Conservation (phyloP, 768 basidiomycete species). For the Rhodocollybia butyracea region DNA sequence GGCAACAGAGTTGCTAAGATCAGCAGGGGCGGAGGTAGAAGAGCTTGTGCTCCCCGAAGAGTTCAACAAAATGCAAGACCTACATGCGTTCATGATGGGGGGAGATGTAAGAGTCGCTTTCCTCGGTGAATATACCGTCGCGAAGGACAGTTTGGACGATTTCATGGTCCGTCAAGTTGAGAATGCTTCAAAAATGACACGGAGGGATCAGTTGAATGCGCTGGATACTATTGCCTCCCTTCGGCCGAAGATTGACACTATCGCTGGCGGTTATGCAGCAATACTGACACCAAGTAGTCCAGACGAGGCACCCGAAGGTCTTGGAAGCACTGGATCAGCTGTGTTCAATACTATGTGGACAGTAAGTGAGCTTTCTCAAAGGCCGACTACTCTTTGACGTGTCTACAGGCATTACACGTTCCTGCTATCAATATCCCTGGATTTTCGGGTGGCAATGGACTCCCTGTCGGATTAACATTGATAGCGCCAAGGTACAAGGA, state of each 20-base stretch:
- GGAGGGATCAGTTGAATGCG: slow-evolving; percentile 10
- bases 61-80: slow-evolving; percentile 8
- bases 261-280: slow-evolving; percentile 11
- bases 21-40: slow-evolving; percentile 11
- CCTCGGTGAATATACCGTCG: slow-evolving; percentile 10
- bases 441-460: too few relatives aligned
- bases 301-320: slow-evolving; percentile 13
- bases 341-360: too few relatives aligned
- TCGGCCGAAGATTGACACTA: slow-evolving; percentile 13
- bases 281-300: slow-evolving; percentile 12
- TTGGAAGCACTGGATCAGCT: slow-evolving; percentile 13
- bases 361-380: too few relatives aligned
- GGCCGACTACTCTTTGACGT: too few relatives aligned
- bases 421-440: too few relatives aligned
- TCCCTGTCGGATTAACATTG: too few relatives aligned
- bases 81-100: slow-evolving; percentile 3
- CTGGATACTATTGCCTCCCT: slow-evolving; percentile 14
- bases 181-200: too few relatives aligned
- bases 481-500: too few relatives aligned
- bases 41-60: slow-evolving; percentile 15
- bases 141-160: slow-evolving; percentile 13
- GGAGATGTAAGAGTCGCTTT: slow-evolving; percentile 11
- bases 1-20: slow-evolving; percentile 11
- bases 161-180: slow-evolving; percentile 11
- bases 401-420: too few relatives aligned